A percentile compares a stretch with the other conserved stretches of the same genome.
These are phyloP conservation scores for Tricladium varicosporioides DNA, from an alignment of 2,329 filamentous ascomycete genomes.

Conservation along the genomic window DNA sequence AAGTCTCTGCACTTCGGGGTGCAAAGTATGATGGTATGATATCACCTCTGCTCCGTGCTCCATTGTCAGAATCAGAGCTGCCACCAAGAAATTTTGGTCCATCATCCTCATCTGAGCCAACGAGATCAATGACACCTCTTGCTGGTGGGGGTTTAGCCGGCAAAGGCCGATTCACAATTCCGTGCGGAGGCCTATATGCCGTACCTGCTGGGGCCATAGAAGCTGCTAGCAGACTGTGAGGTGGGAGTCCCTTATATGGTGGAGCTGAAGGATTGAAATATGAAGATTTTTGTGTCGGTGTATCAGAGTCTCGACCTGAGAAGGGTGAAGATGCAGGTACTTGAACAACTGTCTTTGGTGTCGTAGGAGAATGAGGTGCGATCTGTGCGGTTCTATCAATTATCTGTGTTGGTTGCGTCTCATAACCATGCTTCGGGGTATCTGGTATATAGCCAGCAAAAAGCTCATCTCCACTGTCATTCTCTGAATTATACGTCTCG, in stretches of 20 bases:
- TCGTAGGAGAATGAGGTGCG: neutral
- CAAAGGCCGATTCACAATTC: constrained; percentile 37
- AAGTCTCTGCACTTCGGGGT: constrained; percentile 39
- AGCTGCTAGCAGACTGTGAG: constrained; percentile 45
- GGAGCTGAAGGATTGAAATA: too few relatives aligned
- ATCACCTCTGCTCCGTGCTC: constrained; percentile 46
- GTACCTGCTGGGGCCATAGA: constrained; percentile 77
- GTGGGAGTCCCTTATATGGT: constrained; percentile 17
- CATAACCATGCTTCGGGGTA: constrained; percentile 23
- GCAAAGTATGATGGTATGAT: constrained; percentile 60
- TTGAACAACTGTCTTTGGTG: constrained; percentile 54
- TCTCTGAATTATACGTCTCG: constrained; percentile 36
- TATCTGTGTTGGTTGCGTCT: constrained; percentile 26
- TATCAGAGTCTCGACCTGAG: constrained; percentile 15
- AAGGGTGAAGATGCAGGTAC: constrained; percentile 84
- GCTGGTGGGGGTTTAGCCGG: constrained; percentile 41
- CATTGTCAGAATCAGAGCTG: constrained; percentile 60
- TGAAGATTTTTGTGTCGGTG: constrained; percentile 22
- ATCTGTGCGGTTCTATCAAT: constrained; percentile 31
- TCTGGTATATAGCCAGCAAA: constrained; percentile 43
- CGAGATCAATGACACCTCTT: constrained; percentile 43
- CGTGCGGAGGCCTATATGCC: constrained; percentile 54
- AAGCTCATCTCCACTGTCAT: constrained; percentile 46
- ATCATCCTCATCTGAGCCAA: constrained; percentile 41
- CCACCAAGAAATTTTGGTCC: constrained; percentile 59